phyloP scores from a whole-genome alignment of 2,329 filamentous ascomycete species.

The Microsporum audouinii region DNA sequence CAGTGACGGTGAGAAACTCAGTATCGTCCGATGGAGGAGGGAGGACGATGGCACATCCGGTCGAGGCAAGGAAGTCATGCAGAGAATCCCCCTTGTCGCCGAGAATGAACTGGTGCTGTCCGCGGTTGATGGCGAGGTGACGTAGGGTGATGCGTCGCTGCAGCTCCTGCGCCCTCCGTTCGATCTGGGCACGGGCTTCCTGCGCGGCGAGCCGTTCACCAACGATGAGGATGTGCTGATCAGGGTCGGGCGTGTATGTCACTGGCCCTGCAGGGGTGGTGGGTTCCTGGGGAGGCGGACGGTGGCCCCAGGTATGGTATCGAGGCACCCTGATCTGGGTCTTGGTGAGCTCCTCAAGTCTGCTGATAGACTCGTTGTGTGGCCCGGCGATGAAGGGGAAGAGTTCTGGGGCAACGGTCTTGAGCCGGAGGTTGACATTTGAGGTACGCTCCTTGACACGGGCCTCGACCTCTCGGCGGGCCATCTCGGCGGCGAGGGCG shows the following conservation, averaged over 20 bases:
- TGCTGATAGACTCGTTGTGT: conserved; percentile 54
- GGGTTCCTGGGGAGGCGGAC: conserved; percentile 46
- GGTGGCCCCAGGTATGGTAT: conserved; percentile 65
- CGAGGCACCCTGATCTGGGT: conserved; percentile 73
- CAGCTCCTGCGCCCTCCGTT: conserved; percentile 65
- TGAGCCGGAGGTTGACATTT: conserved; percentile 69
- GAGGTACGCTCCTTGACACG: conserved; percentile 80
- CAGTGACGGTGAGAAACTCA: conserved; percentile 74
- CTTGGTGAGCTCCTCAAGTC: conserved; percentile 61
- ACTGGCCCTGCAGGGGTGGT: conserved; percentile 44
- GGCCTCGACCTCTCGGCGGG: conserved; percentile 68
- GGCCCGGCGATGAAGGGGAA: conserved; percentile 89
- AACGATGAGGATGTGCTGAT: conserved; percentile 70
- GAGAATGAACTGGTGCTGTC: conserved; percentile 88
- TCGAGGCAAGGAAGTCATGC: conserved; percentile 62
- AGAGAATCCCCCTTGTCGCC: conserved; percentile 68
- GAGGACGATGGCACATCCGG: conserved; percentile 12
- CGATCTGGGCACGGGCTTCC: conserved; percentile 66
- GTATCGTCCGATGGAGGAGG: conserved; percentile 24
- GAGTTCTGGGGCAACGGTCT: conserved; percentile 77
- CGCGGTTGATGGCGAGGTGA: conserved; percentile 70
- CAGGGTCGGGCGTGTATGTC: conserved; percentile 57
- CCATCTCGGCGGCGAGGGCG: conserved; percentile 72
- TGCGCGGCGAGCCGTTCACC: conserved; percentile 78
- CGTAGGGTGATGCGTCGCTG: conserved; percentile 64